Evolutionary conservation across 163 green algal genomes (phyloP).

Genomic region (Chlorella variabilis): DNA sequence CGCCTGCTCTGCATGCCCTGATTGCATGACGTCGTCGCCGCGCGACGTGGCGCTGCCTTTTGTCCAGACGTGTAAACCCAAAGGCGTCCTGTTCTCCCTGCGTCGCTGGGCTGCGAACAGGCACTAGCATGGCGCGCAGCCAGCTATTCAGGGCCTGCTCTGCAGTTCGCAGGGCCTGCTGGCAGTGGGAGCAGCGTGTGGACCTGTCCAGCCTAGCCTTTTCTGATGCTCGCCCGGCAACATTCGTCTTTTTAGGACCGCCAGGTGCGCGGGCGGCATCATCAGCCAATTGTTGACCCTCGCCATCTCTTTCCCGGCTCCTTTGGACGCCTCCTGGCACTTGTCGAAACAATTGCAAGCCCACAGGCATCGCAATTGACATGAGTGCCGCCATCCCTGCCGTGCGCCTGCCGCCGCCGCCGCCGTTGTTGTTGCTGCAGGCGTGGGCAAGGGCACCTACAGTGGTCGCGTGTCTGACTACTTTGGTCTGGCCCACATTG

Average conservation of each 20-base stretch:
- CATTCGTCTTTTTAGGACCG: constrained; percentile 51
- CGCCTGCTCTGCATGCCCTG: neutral
- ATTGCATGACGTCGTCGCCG: neutral
- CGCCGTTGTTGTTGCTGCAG: constrained; percentile 38
- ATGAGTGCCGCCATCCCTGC: too few relatives aligned
- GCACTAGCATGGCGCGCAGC: neutral
- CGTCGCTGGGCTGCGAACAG: neutral
- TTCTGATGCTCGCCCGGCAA: constrained; percentile 2
- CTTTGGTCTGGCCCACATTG: constrained; percentile 90
- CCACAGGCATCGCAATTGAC: too few relatives aligned
- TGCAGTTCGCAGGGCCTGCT: neutral
- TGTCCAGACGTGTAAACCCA: neutral
- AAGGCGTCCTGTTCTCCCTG: too few relatives aligned
- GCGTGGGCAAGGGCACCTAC: constrained; percentile 99
- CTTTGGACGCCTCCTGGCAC: too few relatives aligned
- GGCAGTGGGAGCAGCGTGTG: neutral
- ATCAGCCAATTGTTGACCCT: neutral
- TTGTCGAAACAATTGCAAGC: too few relatives aligned
- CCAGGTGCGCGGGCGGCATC: constrained; percentile 23
- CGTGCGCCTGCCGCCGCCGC: neutral
- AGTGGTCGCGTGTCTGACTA: constrained; percentile 78
- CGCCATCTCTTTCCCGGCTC: too few relatives aligned
- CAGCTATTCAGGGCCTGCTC: neutral
- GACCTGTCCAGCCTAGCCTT: neutral
- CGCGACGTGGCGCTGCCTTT: too few relatives aligned